A percentile compares a stretch with the other conserved stretches of the same genome.
These are phyloP conservation scores for Phytophthora melonis DNA, from an alignment of 352 stramenopile species.

Conservation along the genomic window DNA sequence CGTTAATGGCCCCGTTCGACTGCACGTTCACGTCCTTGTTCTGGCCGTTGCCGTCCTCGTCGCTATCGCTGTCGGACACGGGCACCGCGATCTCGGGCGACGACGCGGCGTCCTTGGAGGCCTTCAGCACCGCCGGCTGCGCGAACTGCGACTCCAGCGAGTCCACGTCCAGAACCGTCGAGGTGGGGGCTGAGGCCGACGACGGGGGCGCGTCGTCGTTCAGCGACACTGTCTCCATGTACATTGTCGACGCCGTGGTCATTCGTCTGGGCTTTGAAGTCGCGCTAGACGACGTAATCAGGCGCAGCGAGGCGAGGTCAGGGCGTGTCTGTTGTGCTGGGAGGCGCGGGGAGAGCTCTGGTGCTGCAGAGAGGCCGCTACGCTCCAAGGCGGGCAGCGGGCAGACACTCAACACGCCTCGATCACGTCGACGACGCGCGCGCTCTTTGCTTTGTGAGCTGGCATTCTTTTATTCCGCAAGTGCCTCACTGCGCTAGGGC, in stretches of 20 bases:
- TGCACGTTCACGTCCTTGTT: constrained; percentile 19
- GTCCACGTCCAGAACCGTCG: constrained; percentile 52
- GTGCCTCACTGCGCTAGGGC: not conserved
- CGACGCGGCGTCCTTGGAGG: constrained; percentile 34
- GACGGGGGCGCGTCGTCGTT: constrained; percentile 61
- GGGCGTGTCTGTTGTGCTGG: not conserved
- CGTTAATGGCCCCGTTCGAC: not conserved
- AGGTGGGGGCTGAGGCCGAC: constrained; percentile 5
- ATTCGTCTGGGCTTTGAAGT: constrained; percentile 26
- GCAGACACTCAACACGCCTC: not conserved
- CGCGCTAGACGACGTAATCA: constrained; percentile 1
- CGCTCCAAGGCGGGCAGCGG: not conserved
- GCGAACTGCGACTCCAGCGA: constrained; percentile 59
- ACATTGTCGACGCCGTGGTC: constrained; percentile 43
- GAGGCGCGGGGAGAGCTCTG: not conserved
- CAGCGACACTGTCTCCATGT: constrained; percentile 80
- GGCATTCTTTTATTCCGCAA: constrained; percentile 11
- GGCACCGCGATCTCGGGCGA: constrained; percentile 21
- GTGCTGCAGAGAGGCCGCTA: not conserved
- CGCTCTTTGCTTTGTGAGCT: constrained; percentile 33
- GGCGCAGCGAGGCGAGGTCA: not conserved
- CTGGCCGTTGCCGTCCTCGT: constrained; percentile 19
- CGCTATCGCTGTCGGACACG: constrained; percentile 40
- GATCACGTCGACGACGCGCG: constrained; percentile 3
- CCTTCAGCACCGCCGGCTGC: constrained; percentile 40